Evolutionary conservation across 2,329 filamentous ascomycete species (phyloP).

Genomic region (Elsinoe batatas): DNA sequence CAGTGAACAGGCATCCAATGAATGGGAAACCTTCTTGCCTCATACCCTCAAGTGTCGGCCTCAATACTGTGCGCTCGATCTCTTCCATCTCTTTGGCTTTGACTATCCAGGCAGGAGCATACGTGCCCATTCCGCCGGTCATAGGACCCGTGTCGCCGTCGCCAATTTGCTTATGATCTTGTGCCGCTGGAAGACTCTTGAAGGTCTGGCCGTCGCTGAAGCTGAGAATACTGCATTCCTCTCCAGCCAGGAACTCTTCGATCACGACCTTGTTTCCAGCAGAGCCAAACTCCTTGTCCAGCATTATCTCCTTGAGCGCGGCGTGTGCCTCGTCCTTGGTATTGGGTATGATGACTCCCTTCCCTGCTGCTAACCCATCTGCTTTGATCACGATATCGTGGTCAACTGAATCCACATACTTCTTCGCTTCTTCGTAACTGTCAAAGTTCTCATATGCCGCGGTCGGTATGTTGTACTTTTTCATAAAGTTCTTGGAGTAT

Average conservation of each 20-base stretch:
- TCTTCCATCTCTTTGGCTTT: slow-evolving; percentile 57
- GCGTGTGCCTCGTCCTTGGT: slow-evolving; percentile 72
- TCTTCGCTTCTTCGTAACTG: slow-evolving; percentile 26
- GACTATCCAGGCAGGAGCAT: slow-evolving; percentile 58
- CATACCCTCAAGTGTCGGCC: slow-evolving; percentile 85
- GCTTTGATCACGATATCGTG: slow-evolving; percentile 90
- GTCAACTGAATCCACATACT: slow-evolving; percentile 61
- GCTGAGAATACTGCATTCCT: slow-evolving; percentile 83
- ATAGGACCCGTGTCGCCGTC: slow-evolving; percentile 87
- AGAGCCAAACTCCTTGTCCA: slow-evolving; percentile 72
- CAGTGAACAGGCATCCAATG: slow-evolving; percentile 71
- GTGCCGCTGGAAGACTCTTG: slow-evolving; percentile 74
- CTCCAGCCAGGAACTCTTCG: slow-evolving; percentile 83
- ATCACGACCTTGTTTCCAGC: slow-evolving; percentile 90
- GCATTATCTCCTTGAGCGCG: slow-evolving; percentile 83
- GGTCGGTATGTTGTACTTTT: slow-evolving; percentile 77
- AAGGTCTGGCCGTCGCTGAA: slow-evolving; percentile 87
- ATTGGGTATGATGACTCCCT: slow-evolving; percentile 83
- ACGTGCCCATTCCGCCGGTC: slow-evolving; percentile 96
- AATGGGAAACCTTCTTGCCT: slow-evolving; percentile 61
- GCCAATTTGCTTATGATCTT: slow-evolving; percentile 92
- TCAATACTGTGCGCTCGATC: slow-evolving; percentile 73
- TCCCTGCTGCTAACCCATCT: slow-evolving; percentile 81
- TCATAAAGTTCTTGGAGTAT: slow-evolving; percentile 98
- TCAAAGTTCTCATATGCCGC: slow-evolving; percentile 80